Percentiles rank a stretch among this genome's conserved stretches.
Conservation (phyloP, 73 alveolate species). For the Uronychia binucleata region DNA sequence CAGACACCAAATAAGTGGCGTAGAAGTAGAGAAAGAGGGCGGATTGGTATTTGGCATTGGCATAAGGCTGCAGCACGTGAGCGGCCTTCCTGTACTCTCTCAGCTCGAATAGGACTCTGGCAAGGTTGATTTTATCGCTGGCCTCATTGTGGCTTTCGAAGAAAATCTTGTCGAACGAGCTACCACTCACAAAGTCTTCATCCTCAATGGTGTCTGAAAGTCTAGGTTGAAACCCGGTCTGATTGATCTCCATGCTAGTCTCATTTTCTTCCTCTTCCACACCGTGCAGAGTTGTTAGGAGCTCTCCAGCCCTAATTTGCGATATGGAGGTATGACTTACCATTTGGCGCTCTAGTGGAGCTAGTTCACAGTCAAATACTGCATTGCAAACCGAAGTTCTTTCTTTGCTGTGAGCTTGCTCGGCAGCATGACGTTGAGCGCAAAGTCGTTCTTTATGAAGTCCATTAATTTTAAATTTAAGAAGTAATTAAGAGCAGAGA, state of each 20-base stretch:
- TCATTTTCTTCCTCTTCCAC: neutral
- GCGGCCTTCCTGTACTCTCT: slow-evolving; percentile 93
- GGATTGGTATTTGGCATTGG: slow-evolving; percentile 79
- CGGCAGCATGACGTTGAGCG: slow-evolving; percentile 19
- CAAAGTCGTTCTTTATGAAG: neutral
- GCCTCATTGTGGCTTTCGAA: slow-evolving; percentile 70
- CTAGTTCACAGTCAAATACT: slow-evolving; percentile 70
- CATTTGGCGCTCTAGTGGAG: slow-evolving; percentile 85
- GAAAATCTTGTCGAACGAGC: slow-evolving; percentile 68
- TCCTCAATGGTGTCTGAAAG: slow-evolving; percentile 43
- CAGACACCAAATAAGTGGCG: slow-evolving; percentile 81
- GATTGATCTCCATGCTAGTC: slow-evolving; percentile 52
- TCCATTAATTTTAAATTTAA: neutral
- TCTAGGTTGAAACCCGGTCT: slow-evolving; percentile 48
- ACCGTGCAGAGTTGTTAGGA: slow-evolving; percentile 3
- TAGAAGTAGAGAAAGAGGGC: slow-evolving; percentile 92
- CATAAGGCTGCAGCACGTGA: slow-evolving; percentile 68
- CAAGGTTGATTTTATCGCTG: slow-evolving; percentile 81
- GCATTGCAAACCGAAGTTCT: slow-evolving; percentile 80
- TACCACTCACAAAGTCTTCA: slow-evolving; percentile 54
- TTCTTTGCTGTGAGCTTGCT: slow-evolving; percentile 42
- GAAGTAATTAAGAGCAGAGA: too few species aligned
- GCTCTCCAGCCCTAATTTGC: slow-evolving; percentile 65
- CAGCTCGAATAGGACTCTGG: slow-evolving; percentile 88
- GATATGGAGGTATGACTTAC: slow-evolving; percentile 24